Percentiles rank a stretch among this genome's conserved stretches.
These are phyloP conservation scores for Limonium bicolor DNA, from an alignment of 148 eudicot species.

Conservation along the genomic window DNA sequence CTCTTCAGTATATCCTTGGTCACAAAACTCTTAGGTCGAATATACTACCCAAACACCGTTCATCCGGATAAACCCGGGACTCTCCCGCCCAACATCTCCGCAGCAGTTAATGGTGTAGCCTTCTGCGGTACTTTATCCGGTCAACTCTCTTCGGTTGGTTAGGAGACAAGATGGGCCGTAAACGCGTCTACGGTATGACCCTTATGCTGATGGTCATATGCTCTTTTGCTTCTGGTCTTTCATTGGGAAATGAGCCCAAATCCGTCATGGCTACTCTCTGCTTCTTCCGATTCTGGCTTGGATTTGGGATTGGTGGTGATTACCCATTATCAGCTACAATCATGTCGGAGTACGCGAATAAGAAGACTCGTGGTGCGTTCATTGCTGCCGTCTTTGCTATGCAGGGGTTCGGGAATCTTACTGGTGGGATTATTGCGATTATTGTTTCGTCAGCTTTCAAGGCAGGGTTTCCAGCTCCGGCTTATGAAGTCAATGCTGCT, in stretches of 20 bases:
- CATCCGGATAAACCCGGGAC: conserved; percentile 1
- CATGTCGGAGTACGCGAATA: conserved; percentile 9
- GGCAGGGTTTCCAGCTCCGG: neutral
- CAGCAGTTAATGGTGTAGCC: conserved; percentile 8
- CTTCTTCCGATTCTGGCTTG: conserved; percentile 10
- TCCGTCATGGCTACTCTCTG: conserved; percentile 7
- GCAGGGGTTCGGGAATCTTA: conserved; percentile 8
- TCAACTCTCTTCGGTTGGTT: conserved; percentile 9
- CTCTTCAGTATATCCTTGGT: conserved; percentile 9
- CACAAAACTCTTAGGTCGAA: conserved; percentile 8
- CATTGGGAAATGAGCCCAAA: neutral
- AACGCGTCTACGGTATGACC: conserved; percentile 7
- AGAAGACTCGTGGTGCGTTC: conserved; percentile 8
- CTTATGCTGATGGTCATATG: conserved; percentile 6
- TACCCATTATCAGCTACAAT: conserved; percentile 9
- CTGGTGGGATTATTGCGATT: conserved; percentile 2
- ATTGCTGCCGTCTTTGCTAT: conserved; percentile 7
- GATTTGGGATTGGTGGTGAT: conserved; percentile 6
- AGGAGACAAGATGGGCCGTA: conserved; percentile 8
- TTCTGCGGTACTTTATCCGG: conserved; percentile 6
- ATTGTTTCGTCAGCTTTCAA: conserved; percentile 3
- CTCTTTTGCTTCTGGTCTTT: conserved; percentile 8
- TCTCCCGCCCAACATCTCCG: conserved; percentile 4
- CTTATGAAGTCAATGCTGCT: neutral
- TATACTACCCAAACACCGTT: neutral